phyloP scores from a whole-genome alignment of 2,329 filamentous ascomycete species.

The Chaetomiaceae sp. region DNA sequence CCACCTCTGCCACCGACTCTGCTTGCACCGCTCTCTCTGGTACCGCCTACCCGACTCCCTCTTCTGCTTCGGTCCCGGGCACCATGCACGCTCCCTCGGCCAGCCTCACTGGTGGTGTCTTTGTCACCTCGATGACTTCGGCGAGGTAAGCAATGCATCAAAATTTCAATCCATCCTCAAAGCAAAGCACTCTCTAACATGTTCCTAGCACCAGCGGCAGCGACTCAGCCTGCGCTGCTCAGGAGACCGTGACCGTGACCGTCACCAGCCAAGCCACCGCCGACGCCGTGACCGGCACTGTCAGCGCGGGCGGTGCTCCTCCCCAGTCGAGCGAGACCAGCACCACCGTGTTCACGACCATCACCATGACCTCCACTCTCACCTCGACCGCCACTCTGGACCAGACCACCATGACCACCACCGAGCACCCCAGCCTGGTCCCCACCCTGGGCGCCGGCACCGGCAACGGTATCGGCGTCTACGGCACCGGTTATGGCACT shows the following conservation, averaged over 20 bases:
- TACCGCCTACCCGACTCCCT: constrained; percentile 4
- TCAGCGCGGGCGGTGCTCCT: not conserved
- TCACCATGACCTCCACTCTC: not conserved
- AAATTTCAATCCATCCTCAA: not conserved
- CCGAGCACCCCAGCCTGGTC: too few species aligned
- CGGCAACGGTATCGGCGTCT: not conserved
- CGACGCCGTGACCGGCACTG: constrained; percentile 3
- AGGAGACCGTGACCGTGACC: constrained; percentile 17
- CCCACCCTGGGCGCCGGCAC: not conserved
- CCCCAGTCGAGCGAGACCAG: not conserved
- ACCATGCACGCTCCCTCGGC: not conserved
- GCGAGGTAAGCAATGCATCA: not conserved
- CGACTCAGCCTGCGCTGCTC: not conserved
- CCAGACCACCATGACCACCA: not conserved
- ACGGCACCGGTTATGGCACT: not conserved
- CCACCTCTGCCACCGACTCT: not conserved
- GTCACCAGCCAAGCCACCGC: constrained; percentile 6
- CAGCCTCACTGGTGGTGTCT: not conserved
- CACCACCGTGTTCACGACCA: not conserved
- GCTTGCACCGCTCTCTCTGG: not conserved
- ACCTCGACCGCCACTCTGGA: not conserved
- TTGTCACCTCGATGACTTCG: constrained; percentile 4
- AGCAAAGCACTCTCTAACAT: not conserved
- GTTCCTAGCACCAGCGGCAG: not conserved
- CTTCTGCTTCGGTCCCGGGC: not conserved